Base-by-base conservation (phyloP, 805 yeast species). In the Yamadazyma sp. region DNA sequence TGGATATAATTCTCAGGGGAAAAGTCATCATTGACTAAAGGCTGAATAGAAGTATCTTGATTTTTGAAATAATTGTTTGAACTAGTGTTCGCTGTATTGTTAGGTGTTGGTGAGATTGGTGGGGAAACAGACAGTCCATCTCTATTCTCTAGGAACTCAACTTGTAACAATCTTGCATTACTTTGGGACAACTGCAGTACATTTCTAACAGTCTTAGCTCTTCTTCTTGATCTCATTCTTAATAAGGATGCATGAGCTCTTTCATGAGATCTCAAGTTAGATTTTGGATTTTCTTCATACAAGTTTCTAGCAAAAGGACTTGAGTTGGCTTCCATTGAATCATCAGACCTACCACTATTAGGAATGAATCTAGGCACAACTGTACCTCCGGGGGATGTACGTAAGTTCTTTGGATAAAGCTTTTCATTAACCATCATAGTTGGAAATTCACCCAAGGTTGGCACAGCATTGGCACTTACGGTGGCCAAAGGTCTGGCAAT, bases 201-300 rank as follows among this genome's bases (percentile, higher is more conserved):
- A 32, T 55, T 58, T 35, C 61, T 47, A 2, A 47, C 41, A 50
- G 69, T 40, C 46, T 71, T 75, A 40, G 78, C 72, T 52, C 71
- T 71, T 35, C 85, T 58, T 39, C 85, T 64, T 27, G 75, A 74
- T 39, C 73, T 66, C 70, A 79, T 79, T 53, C 86, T 61, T 37
- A 74, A 66, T 13, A 80, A 49, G 0, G 85, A 78, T 0, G 85
- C 84, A 47, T 78, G 80, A 0, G 86, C 85, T 44, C 85, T 61
- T 44, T 77, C 84, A 23, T 68, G 62, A 1, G 83, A 75, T 35
- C 79, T 58, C 6, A 58, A 33, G 22, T 43, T 51, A 13, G 60
- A 62, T 27, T 49, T 53, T 5, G 62, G 62, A 10, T 45, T 41
- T 12, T 60, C 64, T 22, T 55, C 60, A 3, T 49, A 27, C 6